Percentiles rank a stretch among this genome's conserved stretches.
These are phyloP conservation scores for Scleroderma citrinum DNA, from an alignment of 768 basidiomycete species.

Conservation along the genomic window DNA sequence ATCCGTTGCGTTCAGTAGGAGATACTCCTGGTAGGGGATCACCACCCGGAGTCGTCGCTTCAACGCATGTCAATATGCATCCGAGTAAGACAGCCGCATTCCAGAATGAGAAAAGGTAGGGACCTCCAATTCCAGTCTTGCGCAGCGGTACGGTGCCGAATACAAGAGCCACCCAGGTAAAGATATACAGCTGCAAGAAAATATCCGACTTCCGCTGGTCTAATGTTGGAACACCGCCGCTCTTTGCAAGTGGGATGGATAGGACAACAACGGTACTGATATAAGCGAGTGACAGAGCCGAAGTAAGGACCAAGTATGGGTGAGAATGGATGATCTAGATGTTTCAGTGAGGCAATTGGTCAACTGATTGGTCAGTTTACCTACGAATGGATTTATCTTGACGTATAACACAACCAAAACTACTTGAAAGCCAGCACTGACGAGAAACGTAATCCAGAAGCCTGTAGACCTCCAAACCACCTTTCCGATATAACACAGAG, in stretches of 20 bases:
- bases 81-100: constrained; percentile 42
- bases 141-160: constrained; percentile 42
- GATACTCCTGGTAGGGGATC: constrained; percentile 8
- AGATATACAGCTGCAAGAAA: constrained; percentile 46
- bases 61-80: constrained; percentile 33
- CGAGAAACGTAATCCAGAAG: constrained; percentile 55
- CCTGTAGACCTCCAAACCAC: constrained; percentile 46
- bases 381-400: constrained; percentile 59
- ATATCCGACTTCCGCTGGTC: constrained; percentile 47
- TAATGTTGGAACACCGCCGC: constrained; percentile 14
- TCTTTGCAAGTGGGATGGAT: constrained; percentile 28
- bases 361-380: constrained; percentile 15
- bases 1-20: constrained; percentile 11
- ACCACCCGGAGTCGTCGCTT: constrained; percentile 23
- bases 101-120: constrained; percentile 55
- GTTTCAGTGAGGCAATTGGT: constrained; percentile 1
- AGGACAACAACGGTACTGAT: constrained; percentile 40
- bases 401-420: constrained; percentile 45
- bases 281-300: constrained; percentile 46
- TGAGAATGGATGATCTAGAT: constrained; percentile 56
- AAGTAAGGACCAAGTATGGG: constrained; percentile 45
- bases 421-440: constrained; percentile 41
- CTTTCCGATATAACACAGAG: constrained; percentile 22
- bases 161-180: constrained; percentile 57
- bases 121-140: constrained; percentile 39